Evolutionary conservation across 768 basidiomycete species (phyloP), one percentile per base, ranked within the genome.

Genomic region (Tulasnella sp.): DNA sequence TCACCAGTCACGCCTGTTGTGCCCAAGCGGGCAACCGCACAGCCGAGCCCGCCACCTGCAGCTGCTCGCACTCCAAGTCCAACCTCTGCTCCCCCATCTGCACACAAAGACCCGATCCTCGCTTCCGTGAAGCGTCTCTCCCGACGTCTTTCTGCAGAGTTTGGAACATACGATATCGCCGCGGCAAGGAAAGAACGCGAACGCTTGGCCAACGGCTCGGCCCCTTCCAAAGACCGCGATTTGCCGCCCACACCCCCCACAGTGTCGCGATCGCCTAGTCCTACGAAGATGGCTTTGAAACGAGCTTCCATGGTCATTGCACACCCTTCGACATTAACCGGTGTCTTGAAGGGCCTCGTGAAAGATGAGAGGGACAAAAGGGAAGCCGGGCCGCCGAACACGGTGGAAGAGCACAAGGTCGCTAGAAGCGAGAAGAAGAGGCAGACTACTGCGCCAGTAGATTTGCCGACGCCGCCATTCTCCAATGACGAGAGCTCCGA

Each of bases 101-200:
- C 74, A 7, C 51, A 44, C 35, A 37, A 37, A 35, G 42, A 44
- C 18, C 40, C 40, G 6, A 29, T 73, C 39, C 46, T 75, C 37
- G 35, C 74, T 55, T 35, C 42, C 42, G 74, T 51, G 26, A 51
- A 48, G 9, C 39, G 51, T 18, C 37, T 37, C 39, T 29, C 48
- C n/a, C 55, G 67, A 11, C 76, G 76, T 29, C 57, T 32, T 23
- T 77, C 76, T 40, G 55, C 26, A n/a, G 76, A 77, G 42, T 77
- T 77, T 42, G 76, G 76, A 61, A 77, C 76, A 5, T 77, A 77
- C 40, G 76, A 77, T 29, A 77, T 77, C 51, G 57, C 32, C 13
- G 76, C 76, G 23, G 76, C 76, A 15, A 39, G 76, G 29, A 72
- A 51, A 16, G 76, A 73, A 37, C n/a, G 76, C 16, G 76, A 77